Percentiles rank a stretch among this genome's conserved stretches.
phyloP scores from a whole-genome alignment of 2,329 filamentous ascomycete genomes.

The Chalaropsis ovoidea region DNA sequence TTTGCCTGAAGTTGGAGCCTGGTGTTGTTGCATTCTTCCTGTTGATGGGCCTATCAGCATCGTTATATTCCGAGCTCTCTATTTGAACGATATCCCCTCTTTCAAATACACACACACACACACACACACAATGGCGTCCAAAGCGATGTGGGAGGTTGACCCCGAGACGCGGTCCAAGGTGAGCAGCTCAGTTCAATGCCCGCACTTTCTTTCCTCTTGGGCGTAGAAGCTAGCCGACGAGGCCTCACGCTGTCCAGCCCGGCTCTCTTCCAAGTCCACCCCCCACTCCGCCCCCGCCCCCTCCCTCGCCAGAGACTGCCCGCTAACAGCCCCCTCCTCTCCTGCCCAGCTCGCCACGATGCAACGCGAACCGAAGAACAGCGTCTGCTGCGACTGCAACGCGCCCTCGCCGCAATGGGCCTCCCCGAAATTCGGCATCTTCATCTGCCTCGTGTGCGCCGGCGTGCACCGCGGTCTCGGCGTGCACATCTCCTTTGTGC shows the following conservation, averaged over 20 bases:
- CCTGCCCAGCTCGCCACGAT: conserved; percentile 66
- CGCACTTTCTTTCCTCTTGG: neutral
- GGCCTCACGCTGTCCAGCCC: neutral
- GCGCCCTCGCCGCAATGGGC: conserved; percentile 98
- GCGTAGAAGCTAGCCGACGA: neutral
- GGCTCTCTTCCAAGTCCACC: neutral
- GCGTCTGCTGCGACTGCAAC: conserved; percentile 85
- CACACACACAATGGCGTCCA: conserved; percentile 48
- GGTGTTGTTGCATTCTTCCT: neutral
- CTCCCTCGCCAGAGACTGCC: neutral
- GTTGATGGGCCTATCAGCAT: neutral
- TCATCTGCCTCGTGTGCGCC: conserved; percentile 94
- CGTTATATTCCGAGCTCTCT: neutral
- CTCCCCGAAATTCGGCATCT: conserved; percentile 92
- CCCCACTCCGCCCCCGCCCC: neutral
- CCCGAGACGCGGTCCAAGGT: conserved; percentile 95
- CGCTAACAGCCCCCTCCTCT: conserved; percentile 3
- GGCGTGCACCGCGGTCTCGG: conserved; percentile 90
- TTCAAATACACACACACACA: conserved; percentile 24
- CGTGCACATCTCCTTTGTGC: conserved; percentile 96
- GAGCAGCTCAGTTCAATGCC: conserved; percentile 28
- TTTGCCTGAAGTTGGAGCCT: neutral
- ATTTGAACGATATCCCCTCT: neutral
- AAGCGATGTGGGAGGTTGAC: conserved; percentile 96
- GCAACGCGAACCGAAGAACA: conserved; percentile 83